Evolutionary conservation across 306 rosid genomes (phyloP), one percentile per base, ranked within the genome.

Genomic region (Inga laurina): DNA sequence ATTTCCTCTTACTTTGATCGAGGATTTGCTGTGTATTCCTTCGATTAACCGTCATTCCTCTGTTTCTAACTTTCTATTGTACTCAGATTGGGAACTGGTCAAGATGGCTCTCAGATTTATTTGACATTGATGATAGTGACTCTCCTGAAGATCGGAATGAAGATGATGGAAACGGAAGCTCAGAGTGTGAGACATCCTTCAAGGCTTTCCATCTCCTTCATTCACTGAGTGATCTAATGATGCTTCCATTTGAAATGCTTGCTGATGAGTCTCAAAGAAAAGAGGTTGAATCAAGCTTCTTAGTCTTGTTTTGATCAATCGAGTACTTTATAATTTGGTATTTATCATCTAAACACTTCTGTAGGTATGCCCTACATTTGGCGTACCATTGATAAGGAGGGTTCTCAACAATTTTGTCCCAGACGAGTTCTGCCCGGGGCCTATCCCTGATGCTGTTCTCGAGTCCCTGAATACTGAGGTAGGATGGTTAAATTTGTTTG

Each of bases 81-180:
- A 66, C 82, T 66, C 93, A 94, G 98, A 85, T 94, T 76, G 98
- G 98, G 66, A 90, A 87, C 91, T 94, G 98, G 98, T 91, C 98
- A 78, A 88, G 93, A 81, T 91, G 94, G 95, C 94, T 94, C 72
- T 88, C 98, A 64, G 90, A 92, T 89, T 86, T 92, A 82, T 94
- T 92, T 82, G 94, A 88, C 84, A 89, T 88, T 65, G 98, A 94
- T 90, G 97, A 93, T 81, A 81, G 81, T 76, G 89, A 94, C 37
- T 77, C 87, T 84, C 82, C 15, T 51, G 90, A 86, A 77, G 83
- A 88, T 78, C 66, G 76, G 71, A 79, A 77, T 83, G 89, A 91
- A 71, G 82, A 82, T 32, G 81, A 72, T 76, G 85, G 71, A 65
- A 85, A 75, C 76, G 78, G 82, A 65, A 82, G 56, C 74, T 79